Conservation (phyloP, 1,284 basidiomycete genomes). For the Marasmius tenuissimus region DNA sequence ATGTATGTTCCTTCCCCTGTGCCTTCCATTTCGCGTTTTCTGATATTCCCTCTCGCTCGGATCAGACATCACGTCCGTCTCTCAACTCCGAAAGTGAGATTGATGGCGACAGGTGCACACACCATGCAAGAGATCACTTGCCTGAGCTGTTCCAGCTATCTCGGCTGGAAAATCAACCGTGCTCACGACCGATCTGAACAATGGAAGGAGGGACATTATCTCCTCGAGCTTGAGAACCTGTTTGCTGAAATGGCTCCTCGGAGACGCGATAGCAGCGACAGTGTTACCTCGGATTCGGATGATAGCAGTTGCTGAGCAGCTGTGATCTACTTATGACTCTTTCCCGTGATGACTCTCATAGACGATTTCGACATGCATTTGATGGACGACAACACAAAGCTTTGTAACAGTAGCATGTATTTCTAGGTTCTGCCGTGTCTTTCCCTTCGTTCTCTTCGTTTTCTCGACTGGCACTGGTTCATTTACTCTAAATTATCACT, state of each 20-base stretch:
- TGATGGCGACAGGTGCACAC: constrained; percentile 65
- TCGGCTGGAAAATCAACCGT: constrained; percentile 64
- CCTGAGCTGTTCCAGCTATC: constrained; percentile 44
- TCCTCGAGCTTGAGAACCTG: constrained; percentile 55
- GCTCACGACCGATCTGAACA: constrained; percentile 56
- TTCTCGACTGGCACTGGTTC: neutral
- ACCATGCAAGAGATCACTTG: constrained; percentile 58
- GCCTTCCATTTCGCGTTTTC: constrained; percentile 1
- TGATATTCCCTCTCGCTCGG: neutral
- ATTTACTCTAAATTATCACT: constrained; percentile 7
- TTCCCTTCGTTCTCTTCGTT: constrained; percentile 1
- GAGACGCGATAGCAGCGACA: constrained; percentile 2
- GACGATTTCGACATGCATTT: neutral
- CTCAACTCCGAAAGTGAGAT: constrained; percentile 41
- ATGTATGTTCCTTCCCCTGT: constrained; percentile 34
- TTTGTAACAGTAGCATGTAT: constrained; percentile 14
- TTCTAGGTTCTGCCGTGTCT: constrained; percentile 4
- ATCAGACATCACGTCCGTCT: constrained; percentile 42
- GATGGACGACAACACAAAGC: neutral
- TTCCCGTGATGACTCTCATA: neutral
- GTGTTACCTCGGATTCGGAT: constrained; percentile 11
- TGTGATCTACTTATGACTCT: neutral
- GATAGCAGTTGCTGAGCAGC: constrained; percentile 6
- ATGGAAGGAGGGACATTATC: constrained; percentile 61
- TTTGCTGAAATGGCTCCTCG: constrained; percentile 9